Evolutionary conservation across 208 protist species (phyloP).

Genomic region (Trypanosoma boissoni): DNA sequence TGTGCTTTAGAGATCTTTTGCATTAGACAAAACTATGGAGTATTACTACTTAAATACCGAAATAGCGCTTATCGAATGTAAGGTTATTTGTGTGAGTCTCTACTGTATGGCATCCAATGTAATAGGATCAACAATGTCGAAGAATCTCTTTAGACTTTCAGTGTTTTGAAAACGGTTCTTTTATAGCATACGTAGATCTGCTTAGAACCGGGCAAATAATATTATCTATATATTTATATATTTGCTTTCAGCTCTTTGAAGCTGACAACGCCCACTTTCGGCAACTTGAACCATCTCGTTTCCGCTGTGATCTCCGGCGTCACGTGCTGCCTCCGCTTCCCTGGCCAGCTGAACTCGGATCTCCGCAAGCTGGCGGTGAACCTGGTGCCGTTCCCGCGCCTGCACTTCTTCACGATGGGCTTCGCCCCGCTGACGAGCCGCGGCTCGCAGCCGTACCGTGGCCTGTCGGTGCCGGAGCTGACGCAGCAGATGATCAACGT

Average conservation of each 20-base stretch:
- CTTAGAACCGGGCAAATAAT: no score
- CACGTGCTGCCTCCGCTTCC: slow-evolving; percentile 97
- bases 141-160: no score
- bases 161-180: no score
- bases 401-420: slow-evolving; percentile 98
- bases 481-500: slow-evolving; percentile 95
- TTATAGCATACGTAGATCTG: no score
- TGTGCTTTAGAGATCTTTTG: slow-evolving; percentile 35
- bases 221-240: no score
- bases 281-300: slow-evolving; percentile 97
- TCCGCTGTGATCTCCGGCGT: slow-evolving; percentile 93
- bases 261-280: slow-evolving; percentile 95
- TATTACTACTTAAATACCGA: no score
- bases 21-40: not conserved
- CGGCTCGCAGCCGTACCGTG: slow-evolving; percentile 82
- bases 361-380: slow-evolving; percentile 97
- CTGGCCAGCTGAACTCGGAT: slow-evolving; percentile 96
- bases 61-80: no score
- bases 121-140: no score
- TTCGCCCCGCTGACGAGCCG: slow-evolving; percentile 94
- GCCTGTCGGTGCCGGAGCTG: slow-evolving; percentile 93
- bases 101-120: no score
- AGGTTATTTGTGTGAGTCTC: no score
- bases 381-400: slow-evolving; percentile 97
- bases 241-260: slow-evolving; percentile 98